phyloP scores from a whole-genome alignment of 2,329 filamentous ascomycete genomes.

The Arthroderma sp. region DNA sequence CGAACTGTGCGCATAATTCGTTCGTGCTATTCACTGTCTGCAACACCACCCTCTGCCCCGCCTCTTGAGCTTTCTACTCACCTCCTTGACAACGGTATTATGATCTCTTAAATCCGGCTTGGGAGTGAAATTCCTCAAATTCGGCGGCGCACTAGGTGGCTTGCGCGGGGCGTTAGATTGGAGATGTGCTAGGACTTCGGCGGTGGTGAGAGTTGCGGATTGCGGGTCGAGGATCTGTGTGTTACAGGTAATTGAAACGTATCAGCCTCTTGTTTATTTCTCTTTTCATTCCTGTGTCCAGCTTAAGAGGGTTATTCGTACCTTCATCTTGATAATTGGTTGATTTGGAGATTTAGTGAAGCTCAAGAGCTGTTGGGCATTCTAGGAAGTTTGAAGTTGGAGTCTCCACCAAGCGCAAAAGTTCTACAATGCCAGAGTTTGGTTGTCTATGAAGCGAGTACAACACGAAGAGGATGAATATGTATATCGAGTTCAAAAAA shows the following conservation, averaged over 20 bases:
- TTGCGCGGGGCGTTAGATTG: conserved; percentile 29
- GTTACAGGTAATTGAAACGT: no score
- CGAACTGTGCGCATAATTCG: neutral
- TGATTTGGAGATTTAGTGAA: neutral
- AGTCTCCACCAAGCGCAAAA: no score
- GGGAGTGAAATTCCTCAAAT: conserved; percentile 25
- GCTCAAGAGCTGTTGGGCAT: neutral
- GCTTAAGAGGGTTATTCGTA: neutral
- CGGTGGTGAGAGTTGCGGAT: conserved; percentile 30
- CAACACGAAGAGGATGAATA: no score
- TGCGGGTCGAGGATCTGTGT: conserved; percentile 32
- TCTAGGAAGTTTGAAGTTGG: no score
- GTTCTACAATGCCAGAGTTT: no score
- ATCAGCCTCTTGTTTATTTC: no score
- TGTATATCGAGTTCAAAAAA: no score
- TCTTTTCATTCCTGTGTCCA: no score
- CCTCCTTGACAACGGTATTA: conserved; percentile 34
- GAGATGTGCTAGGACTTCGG: conserved; percentile 32
- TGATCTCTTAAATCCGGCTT: conserved; percentile 33
- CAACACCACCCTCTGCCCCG: neutral
- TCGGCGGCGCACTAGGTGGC: conserved; percentile 26
- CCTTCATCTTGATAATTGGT: neutral
- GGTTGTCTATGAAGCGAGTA: no score
- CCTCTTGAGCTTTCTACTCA: conserved; percentile 12
- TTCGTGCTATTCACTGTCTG: neutral